Evolutionary conservation across 257 asterid genomes (phyloP).

Genomic region (Salvia hispanica): DNA sequence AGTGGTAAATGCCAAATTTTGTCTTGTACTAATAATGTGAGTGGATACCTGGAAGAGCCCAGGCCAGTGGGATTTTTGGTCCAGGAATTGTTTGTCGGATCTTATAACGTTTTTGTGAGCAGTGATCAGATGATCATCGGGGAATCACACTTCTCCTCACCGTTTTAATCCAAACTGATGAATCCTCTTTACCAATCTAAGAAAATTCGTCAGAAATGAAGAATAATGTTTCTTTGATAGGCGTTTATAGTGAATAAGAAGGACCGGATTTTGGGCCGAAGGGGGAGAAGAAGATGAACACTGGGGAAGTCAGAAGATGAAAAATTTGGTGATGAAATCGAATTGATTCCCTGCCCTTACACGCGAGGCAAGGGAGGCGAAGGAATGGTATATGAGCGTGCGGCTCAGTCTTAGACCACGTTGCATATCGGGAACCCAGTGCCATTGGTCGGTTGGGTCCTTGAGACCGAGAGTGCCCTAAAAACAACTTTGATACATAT

Average conservation of each 20-base stretch:
- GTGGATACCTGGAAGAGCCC: conserved; percentile 50
- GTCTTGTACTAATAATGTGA: conserved; percentile 43
- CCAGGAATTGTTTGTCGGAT: conserved; percentile 55
- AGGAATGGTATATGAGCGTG: no score
- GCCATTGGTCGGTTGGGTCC: no score
- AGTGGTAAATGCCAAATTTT: conserved; percentile 47
- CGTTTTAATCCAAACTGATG: conserved; percentile 35
- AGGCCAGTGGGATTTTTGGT: conserved; percentile 38
- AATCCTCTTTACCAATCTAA: conserved; percentile 6
- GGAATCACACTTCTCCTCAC: conserved; percentile 10
- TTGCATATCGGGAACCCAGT: no score
- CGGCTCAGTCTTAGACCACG: no score
- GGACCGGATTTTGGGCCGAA: conserved; percentile 16
- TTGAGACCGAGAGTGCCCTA: no score
- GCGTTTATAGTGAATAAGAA: not conserved
- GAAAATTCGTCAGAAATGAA: not conserved
- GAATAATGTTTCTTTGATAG: no score
- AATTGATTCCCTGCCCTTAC: conserved; percentile 29
- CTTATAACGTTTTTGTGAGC: conserved; percentile 36
- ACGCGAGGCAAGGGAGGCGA: no score
- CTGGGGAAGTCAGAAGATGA: no score
- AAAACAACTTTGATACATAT: no score
- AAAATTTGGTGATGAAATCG: conserved; percentile 45
- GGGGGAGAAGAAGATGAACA: conserved; percentile 27
- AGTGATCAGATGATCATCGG: conserved; percentile 19